Conservation (phyloP, 129 eudicot genomes). For the Oenanthe sinensis region DNA sequence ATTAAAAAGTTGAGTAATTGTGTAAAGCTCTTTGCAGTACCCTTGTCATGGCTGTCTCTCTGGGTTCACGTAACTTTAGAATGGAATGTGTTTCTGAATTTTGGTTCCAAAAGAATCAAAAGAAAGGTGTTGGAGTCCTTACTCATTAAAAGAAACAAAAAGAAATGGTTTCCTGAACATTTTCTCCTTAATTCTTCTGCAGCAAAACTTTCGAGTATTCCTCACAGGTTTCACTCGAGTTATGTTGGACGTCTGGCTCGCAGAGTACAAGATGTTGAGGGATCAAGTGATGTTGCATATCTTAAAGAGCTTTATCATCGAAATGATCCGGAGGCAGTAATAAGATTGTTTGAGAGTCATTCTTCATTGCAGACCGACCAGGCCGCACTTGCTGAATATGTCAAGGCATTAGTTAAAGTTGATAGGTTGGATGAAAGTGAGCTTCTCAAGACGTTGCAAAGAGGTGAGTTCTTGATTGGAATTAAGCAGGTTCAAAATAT, state of each 20-base stretch:
- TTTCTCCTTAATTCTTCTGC: conserved; percentile 10
- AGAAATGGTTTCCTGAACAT: not conserved
- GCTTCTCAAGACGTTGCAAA: conserved; percentile 75
- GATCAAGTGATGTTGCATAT: conserved; percentile 40
- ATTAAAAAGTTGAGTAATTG: not conserved
- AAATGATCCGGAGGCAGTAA: conserved; percentile 79
- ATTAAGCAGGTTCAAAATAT: not conserved
- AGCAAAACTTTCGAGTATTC: conserved; percentile 30
- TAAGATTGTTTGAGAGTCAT: conserved; percentile 71
- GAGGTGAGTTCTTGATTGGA: conserved; percentile 38
- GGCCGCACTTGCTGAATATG: conserved; percentile 78
- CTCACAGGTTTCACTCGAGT: conserved; percentile 52
- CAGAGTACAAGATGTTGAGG: conserved; percentile 48
- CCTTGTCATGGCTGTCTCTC: not conserved
- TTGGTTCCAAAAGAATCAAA: not conserved
- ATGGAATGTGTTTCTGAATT: not conserved
- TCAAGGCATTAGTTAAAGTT: conserved; percentile 81
- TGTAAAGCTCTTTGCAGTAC: not conserved
- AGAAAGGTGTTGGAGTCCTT: not conserved
- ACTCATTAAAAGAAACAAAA: not conserved
- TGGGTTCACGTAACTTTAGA: not conserved
- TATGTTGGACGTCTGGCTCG: conserved; percentile 49
- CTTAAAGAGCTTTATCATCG: conserved; percentile 54
- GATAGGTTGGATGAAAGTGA: conserved; percentile 84
- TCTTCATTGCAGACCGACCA: conserved; percentile 70